Conservation (phyloP, 1,284 basidiomycete species). For the Irpex sp. region DNA sequence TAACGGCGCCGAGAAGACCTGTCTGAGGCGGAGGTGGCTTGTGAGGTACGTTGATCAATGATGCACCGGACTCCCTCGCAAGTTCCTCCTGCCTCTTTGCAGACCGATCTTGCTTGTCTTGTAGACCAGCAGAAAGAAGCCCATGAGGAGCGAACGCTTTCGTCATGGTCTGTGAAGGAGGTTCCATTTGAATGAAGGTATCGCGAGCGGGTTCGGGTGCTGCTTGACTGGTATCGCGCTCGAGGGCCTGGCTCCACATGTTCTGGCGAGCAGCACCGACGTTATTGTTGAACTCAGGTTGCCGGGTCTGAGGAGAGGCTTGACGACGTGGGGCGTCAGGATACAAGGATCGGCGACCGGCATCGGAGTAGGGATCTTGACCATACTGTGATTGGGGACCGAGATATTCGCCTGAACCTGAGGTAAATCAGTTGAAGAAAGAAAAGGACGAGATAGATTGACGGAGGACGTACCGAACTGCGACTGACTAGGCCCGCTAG, state of each 20-base stretch:
- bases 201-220: constrained; percentile 38
- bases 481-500: constrained; percentile 23
- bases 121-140: constrained; percentile 88
- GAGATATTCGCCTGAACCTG: constrained; percentile 23
- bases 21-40: constrained; percentile 95
- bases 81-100: constrained; percentile 93
- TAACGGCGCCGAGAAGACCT: constrained; percentile 92
- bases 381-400: constrained; percentile 19
- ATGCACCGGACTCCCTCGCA: constrained; percentile 84
- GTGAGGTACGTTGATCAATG: constrained; percentile 88
- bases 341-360: constrained; percentile 29
- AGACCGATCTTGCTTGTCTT: constrained; percentile 92
- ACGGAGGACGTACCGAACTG: constrained; percentile 19
- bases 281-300: constrained; percentile 24
- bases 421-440: not conserved
- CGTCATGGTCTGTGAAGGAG: constrained; percentile 69
- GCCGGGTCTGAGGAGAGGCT: constrained; percentile 39
- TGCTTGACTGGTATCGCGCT: constrained; percentile 52
- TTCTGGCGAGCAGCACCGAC: constrained; percentile 54
- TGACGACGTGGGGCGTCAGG: constrained; percentile 37
- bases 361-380: constrained; percentile 38
- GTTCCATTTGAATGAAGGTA: constrained; percentile 82
- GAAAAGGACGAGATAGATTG: not conserved
- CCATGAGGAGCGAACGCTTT: constrained; percentile 95
- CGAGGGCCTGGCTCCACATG: constrained; percentile 85